A percentile compares a stretch with the other conserved stretches of the same genome.
phyloP scores from a whole-genome alignment of 164 flowering plant species.

The Berberis thunbergii region DNA sequence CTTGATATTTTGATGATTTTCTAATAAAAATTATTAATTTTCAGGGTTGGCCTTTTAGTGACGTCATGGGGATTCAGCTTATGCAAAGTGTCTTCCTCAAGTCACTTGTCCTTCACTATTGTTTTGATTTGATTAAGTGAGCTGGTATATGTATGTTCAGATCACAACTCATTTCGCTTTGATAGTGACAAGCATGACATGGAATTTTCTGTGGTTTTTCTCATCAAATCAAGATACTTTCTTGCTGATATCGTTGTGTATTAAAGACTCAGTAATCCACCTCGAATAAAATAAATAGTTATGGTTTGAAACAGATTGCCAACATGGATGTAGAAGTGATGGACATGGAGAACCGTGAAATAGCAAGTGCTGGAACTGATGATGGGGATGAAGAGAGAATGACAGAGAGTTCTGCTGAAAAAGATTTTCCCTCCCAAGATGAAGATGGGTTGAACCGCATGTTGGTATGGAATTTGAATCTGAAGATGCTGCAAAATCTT shows the following conservation, averaged over 20 bases:
- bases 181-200: not conserved
- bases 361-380: constrained; percentile 21
- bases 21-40: no score
- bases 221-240: not conserved
- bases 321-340: constrained; percentile 34
- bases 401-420: constrained; percentile 18
- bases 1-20: no score
- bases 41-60: no score
- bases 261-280: not conserved
- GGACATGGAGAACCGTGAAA: constrained; percentile 24
- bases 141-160: no score
- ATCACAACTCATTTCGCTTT: not conserved
- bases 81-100: no score
- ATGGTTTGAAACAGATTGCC: not conserved
- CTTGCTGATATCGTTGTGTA: not conserved
- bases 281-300: not conserved
- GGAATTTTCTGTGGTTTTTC: not conserved
- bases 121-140: no score
- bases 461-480: constrained; percentile 76
- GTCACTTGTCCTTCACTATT: no score
- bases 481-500: constrained; percentile 49
- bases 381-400: constrained; percentile 24
- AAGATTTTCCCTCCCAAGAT: constrained; percentile 14
- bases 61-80: no score
- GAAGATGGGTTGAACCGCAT: constrained; percentile 48